phyloP scores from a whole-genome alignment of 2,329 filamentous ascomycete species.

The Fusarium stilboides region DNA sequence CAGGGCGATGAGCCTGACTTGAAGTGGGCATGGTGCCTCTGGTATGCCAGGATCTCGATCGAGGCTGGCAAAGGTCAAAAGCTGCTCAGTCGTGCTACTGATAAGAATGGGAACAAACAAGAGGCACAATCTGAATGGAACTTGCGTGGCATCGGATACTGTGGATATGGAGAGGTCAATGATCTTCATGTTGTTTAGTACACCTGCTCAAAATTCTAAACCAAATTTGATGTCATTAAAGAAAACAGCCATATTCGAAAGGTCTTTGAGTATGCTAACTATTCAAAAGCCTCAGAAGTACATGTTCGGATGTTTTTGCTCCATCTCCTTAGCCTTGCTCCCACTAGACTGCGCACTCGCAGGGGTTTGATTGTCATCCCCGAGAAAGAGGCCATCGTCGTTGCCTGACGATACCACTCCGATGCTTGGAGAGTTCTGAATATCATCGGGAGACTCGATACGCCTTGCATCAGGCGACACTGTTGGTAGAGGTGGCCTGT shows the following conservation, averaged over 20 bases:
- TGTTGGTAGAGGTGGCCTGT: background rate
- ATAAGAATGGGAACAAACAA: background rate
- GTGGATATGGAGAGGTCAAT: background rate
- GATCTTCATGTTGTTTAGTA: background rate
- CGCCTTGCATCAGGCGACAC: background rate
- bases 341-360: background rate
- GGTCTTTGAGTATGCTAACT: no score
- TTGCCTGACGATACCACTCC: background rate
- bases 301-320: slow-evolving; percentile 35
- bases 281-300: slow-evolving; percentile 35
- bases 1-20: background rate
- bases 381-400: background rate
- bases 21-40: background rate
- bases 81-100: background rate
- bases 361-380: background rate
- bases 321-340: slow-evolving; percentile 41
- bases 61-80: background rate
- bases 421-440: background rate
- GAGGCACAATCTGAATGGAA: background rate
- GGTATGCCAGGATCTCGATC: background rate
- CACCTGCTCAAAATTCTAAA: background rate
- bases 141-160: background rate
- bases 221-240: background rate
- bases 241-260: no score
- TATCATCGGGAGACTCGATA: background rate